phyloP scores from a whole-genome alignment of 805 yeast species.

The Brettanomyces nanus region DNA sequence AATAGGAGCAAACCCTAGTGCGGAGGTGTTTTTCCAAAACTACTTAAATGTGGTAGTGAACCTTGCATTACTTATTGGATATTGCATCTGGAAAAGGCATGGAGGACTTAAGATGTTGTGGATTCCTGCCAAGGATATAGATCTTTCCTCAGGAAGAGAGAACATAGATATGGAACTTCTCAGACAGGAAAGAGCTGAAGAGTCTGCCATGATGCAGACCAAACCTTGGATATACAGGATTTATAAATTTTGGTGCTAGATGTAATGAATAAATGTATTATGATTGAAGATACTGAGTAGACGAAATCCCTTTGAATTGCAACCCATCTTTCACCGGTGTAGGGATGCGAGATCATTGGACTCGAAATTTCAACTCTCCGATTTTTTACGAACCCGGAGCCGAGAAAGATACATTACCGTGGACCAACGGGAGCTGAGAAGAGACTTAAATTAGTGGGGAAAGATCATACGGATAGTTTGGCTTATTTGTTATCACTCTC shows the following conservation, averaged over 20 bases:
- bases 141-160: constrained; percentile 51
- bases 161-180: constrained; percentile 43
- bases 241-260: constrained; percentile 43
- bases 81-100: constrained; percentile 28
- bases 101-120: constrained; percentile 37
- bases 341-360: no score
- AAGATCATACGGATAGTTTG: no score
- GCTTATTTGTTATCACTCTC: no score
- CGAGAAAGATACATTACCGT: no score
- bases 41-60: constrained; percentile 56
- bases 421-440: no score
- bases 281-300: no score
- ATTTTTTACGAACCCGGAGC: no score
- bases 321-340: no score
- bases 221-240: constrained; percentile 36
- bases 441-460: no score
- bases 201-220: constrained; percentile 33
- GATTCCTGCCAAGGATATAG: constrained; percentile 38
- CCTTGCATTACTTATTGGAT: constrained; percentile 32
- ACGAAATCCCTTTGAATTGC: no score
- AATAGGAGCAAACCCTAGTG: constrained; percentile 37
- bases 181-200: constrained; percentile 42
- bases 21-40: constrained; percentile 47
- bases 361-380: no score
- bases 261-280: not conserved